These are phyloP conservation scores for Trichoderma parareesei DNA, from an alignment of 495 filamentous ascomycete genomes.

Conservation along the genomic window DNA sequence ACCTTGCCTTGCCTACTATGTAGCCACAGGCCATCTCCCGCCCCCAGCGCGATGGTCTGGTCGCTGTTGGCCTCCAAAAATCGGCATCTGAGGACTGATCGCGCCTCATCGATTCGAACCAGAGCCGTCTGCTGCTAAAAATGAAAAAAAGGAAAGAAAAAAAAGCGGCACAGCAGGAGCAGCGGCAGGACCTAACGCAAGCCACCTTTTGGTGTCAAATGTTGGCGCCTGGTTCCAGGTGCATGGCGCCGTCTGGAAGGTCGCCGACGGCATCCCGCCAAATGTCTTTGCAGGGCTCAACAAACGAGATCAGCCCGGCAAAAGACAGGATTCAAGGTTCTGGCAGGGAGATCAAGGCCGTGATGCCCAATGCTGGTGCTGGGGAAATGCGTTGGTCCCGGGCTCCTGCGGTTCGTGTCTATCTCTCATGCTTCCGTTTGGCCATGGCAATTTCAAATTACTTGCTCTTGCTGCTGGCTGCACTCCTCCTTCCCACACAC, in stretches of 20 bases:
- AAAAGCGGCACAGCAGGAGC: neutral
- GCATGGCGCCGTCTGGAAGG: neutral
- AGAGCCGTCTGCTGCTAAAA: too few species aligned
- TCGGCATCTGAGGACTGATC: too few species aligned
- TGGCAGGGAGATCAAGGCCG: neutral
- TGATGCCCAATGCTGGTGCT: neutral
- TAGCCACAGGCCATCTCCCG: too few species aligned
- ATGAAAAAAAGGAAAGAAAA: too few species aligned
- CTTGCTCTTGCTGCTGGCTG: neutral
- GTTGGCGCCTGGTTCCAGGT: neutral
- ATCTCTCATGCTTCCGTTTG: neutral
- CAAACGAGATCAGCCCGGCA: neutral
- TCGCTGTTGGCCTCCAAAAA: too few species aligned
- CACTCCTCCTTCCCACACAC: neutral
- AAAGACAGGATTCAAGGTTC: neutral
- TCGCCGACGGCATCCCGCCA: conserved; percentile 1
- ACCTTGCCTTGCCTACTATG: too few species aligned
- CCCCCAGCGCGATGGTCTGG: too few species aligned
- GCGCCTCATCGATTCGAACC: too few species aligned
- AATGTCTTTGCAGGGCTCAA: neutral
- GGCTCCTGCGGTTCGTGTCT: neutral
- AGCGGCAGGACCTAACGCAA: neutral
- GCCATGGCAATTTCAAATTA: neutral
- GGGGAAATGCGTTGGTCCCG: neutral
- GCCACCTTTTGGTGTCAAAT: neutral